A percentile compares a stretch with the other conserved stretches of the same genome.
These are phyloP conservation scores for Pyrenophora graminea DNA, from an alignment of 2,329 filamentous ascomycete genomes.

Conservation along the genomic window DNA sequence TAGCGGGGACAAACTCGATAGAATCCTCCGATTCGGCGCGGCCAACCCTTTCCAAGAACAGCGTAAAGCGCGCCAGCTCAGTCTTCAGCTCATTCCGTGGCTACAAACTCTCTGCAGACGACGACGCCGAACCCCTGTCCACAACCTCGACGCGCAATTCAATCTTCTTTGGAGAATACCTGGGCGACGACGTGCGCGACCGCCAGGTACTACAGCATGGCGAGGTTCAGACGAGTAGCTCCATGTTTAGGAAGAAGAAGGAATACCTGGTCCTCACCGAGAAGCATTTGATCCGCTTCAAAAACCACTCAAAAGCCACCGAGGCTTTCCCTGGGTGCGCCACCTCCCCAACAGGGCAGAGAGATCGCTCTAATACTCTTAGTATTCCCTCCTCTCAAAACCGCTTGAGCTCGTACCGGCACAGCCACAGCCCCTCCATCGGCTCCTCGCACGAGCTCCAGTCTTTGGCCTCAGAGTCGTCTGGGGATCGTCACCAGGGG, in stretches of 20 bases:
- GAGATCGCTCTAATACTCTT: slow-evolving; percentile 19
- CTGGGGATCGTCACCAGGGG: slow-evolving; percentile 60
- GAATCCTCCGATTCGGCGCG: slow-evolving; percentile 20
- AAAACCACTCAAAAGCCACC: slow-evolving; percentile 67
- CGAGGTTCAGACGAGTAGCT: slow-evolving; percentile 70
- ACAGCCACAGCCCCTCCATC: slow-evolving; percentile 62
- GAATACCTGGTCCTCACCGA: slow-evolving; percentile 75
- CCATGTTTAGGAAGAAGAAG: slow-evolving; percentile 73
- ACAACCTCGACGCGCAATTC: slow-evolving; percentile 55
- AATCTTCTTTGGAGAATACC: slow-evolving; percentile 44
- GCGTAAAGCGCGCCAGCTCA: slow-evolving; percentile 47
- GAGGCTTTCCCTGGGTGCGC: slow-evolving; percentile 61
- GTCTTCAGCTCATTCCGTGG: slow-evolving; percentile 64
- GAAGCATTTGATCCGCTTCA: slow-evolving; percentile 69
- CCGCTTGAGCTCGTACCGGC: slow-evolving; percentile 54
- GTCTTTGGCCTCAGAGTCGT: slow-evolving; percentile 53
- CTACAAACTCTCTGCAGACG: slow-evolving; percentile 57
- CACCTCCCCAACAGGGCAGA: not conserved
- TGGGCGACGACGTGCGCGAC: slow-evolving; percentile 45
- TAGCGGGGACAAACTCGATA: slow-evolving; percentile 6
- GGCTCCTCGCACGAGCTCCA: slow-evolving; percentile 66
- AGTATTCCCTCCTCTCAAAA: slow-evolving; percentile 40
- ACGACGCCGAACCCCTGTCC: slow-evolving; percentile 53
- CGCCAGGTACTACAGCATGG: slow-evolving; percentile 65
- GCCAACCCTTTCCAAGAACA: slow-evolving; percentile 27